Conservation (phyloP, 345 rosid genomes). For the Bruguiera gymnorhiza region DNA sequence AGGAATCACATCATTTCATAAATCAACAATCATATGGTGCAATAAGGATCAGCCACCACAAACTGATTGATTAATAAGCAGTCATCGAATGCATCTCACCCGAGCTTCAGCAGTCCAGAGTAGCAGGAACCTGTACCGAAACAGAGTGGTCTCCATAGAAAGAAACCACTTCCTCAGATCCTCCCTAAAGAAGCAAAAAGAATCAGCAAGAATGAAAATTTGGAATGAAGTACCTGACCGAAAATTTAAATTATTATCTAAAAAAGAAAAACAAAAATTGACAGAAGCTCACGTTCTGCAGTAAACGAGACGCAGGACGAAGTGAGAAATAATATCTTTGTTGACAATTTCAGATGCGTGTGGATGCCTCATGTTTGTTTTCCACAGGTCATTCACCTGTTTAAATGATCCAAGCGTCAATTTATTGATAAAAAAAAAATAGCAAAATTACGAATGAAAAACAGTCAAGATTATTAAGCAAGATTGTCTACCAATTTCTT, state of each 20-base stretch:
- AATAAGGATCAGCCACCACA: neutral
- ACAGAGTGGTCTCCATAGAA: slow-evolving; percentile 76
- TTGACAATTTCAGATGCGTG: slow-evolving; percentile 45
- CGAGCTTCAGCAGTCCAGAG: slow-evolving; percentile 38
- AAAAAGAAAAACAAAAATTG: neutral
- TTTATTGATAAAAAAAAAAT: too few species aligned
- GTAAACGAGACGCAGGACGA: slow-evolving; percentile 80
- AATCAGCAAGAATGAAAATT: neutral
- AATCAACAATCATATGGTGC: slow-evolving; percentile 1
- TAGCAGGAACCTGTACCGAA: slow-evolving; percentile 55
- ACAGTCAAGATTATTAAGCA: neutral
- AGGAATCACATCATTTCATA: slow-evolving; percentile 11
- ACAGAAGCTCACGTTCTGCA: slow-evolving; percentile 69
- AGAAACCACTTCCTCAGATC: slow-evolving; percentile 93
- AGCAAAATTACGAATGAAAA: neutral
- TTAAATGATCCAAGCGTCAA: neutral
- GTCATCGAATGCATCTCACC: slow-evolving; percentile 38
- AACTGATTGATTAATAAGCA: neutral
- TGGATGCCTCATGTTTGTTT: slow-evolving; percentile 60
- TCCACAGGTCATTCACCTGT: slow-evolving; percentile 53
- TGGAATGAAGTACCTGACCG: neutral
- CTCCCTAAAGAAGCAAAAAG: slow-evolving; percentile 43
- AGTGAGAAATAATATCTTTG: slow-evolving; percentile 82
- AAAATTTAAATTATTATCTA: neutral
- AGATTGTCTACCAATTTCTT: slow-evolving; percentile 44